A percentile compares a stretch with the other conserved stretches of the same genome.
Conservation (phyloP, 2,329 filamentous ascomycete species). For the Scedosporium apiospermum region DNA sequence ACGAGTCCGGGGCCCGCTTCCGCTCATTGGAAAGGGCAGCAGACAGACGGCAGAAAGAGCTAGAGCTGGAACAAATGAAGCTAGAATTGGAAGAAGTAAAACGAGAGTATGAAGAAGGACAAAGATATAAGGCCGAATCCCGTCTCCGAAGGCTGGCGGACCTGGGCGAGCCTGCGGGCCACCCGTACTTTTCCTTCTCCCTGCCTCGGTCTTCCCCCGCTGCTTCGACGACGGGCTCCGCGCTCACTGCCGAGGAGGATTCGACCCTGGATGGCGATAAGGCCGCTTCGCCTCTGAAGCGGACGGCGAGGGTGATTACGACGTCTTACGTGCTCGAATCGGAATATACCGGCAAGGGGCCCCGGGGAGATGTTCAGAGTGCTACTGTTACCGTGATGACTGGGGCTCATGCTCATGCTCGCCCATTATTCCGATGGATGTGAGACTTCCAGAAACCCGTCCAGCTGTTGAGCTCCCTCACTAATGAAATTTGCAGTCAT, state of each 20-base stretch:
- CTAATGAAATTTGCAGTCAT: background rate
- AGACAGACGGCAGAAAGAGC: no score
- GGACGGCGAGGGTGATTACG: background rate
- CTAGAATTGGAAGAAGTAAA: no score
- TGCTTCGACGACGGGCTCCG: background rate
- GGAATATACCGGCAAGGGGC: background rate
- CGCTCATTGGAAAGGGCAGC: no score
- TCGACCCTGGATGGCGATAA: background rate
- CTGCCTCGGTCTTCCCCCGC: background rate
- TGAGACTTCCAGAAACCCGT: background rate
- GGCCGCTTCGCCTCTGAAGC: background rate
- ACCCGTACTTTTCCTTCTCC: background rate
- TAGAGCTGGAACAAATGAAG: no score
- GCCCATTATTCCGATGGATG: slow-evolving; percentile 2
- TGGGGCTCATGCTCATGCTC: background rate
- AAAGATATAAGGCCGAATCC: background rate
- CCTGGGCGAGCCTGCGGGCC: background rate
- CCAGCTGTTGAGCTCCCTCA: background rate
- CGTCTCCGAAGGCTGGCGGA: background rate
- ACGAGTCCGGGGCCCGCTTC: no score
- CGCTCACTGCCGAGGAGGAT: background rate
- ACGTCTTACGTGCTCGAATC: background rate
- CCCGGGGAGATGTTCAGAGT: background rate
- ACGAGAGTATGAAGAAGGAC: background rate
- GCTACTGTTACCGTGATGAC: background rate